phyloP scores from a whole-genome alignment of 2,329 filamentous ascomycete species.

The Colletotrichum spaethianum region DNA sequence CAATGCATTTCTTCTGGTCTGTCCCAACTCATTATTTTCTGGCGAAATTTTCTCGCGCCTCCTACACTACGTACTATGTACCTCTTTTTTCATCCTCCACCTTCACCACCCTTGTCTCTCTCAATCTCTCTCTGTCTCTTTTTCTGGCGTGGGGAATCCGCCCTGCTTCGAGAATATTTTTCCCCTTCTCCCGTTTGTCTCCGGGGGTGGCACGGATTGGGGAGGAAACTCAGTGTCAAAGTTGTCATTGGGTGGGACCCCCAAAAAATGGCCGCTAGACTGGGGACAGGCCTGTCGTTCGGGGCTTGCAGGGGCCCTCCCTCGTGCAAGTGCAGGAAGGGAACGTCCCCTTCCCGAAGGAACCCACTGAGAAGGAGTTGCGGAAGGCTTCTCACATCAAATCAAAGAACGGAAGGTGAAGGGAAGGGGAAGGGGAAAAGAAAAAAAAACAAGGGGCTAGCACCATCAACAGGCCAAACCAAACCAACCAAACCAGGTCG shows the following conservation, averaged over 20 bases:
- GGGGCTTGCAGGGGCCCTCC: slow-evolving; percentile 29
- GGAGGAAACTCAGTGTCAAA: slow-evolving; percentile 34
- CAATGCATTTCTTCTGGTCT: slow-evolving; percentile 2
- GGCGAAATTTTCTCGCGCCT: not conserved
- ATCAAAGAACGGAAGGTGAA: not conserved
- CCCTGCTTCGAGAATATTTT: slow-evolving; percentile 44
- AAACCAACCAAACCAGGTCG: not conserved
- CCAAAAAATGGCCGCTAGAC: slow-evolving; percentile 6
- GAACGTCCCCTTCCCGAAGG: not conserved
- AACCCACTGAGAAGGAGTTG: not conserved
- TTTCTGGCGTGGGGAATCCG: slow-evolving; percentile 24
- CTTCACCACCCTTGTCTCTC: too few relatives aligned
- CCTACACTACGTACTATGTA: not conserved
- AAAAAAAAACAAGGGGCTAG: not conserved
- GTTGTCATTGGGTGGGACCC: slow-evolving; percentile 19
- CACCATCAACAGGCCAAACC: slow-evolving; percentile 19
- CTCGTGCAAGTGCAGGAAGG: not conserved
- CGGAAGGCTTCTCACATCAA: not conserved
- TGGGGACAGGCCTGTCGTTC: slow-evolving; percentile 15
- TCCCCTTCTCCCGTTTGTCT: slow-evolving; percentile 32
- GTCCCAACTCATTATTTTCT: not conserved
- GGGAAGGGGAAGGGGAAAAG: not conserved
- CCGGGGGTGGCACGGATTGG: slow-evolving; percentile 32
- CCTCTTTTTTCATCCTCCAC: not conserved
- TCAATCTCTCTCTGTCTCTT: too few relatives aligned